Evolutionary conservation across 768 basidiomycete genomes (phyloP).

Genomic region (Trametes gibbosa): DNA sequence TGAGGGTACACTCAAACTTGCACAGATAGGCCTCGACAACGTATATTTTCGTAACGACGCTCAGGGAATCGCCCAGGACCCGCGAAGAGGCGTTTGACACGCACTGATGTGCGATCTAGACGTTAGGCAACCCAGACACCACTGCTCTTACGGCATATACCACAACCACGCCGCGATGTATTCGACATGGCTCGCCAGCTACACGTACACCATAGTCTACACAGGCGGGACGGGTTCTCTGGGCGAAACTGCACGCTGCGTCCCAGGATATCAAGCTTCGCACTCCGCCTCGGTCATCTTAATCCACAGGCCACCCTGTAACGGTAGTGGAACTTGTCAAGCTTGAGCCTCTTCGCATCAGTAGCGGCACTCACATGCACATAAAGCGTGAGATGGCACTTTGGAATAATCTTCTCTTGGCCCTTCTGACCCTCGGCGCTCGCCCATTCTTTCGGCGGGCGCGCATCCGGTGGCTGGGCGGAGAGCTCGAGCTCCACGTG

Average conservation of each 20-base stretch:
- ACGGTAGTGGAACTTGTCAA: not conserved
- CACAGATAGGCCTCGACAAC: no score
- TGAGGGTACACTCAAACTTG: no score
- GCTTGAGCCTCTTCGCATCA: not conserved
- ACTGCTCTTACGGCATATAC: not conserved
- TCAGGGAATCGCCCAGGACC: no score
- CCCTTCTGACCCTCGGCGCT: conserved; percentile 35
- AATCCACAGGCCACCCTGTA: conserved; percentile 31
- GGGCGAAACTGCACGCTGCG: no score
- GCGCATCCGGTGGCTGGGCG: conserved; percentile 32
- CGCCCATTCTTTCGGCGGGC: conserved; percentile 34
- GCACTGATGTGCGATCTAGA: not conserved
- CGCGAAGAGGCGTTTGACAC: not conserved
- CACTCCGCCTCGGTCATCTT: conserved; percentile 24
- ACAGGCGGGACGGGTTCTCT: not conserved
- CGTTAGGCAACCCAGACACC: not conserved
- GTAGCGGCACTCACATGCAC: conserved; percentile 27
- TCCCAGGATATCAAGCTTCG: conserved; percentile 9
- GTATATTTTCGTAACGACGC: no score
- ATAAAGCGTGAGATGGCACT: conserved; percentile 43
- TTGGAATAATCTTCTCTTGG: conserved; percentile 39
- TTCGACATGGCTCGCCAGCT: not conserved
- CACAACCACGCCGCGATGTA: not conserved
- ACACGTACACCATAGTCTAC: not conserved
- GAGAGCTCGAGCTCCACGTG: conserved; percentile 38